Base-by-base conservation (phyloP, 805 yeast species). In the Millerozyma acaciae region DNA sequence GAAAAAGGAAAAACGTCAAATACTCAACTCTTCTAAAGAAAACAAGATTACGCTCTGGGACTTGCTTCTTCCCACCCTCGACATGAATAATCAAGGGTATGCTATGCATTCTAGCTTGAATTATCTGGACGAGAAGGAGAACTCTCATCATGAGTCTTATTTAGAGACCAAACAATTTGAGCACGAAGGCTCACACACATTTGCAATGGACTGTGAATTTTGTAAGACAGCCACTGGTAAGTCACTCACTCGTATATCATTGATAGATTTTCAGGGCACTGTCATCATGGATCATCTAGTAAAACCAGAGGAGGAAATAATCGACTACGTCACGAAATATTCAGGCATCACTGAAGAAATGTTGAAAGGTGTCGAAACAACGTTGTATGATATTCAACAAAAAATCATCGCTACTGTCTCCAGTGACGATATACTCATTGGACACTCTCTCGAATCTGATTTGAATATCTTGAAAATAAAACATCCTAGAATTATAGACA, bases 151-250 rank as follows among this genome's bases (percentile, higher is more conserved):
- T 20, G 37, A 36, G 38, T 24, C 9, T 23, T 45, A 49, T 50
- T 37, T 38, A 4, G 49, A 39, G 41, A 82, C 95, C 0, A 43
- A 24, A 9, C 35, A 50, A 1, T 73, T 76, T 39, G 74, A 71
- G 1, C 80, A 76, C 40, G 78, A 67, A 7, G 80, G 79, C 0
- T 71, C 83, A 0, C 78, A 69, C 36, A 75, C 83, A 0, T 86
- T 76, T 60, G 93, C 95, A 0, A 44, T 93, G 13, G 98, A 90
- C 59, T 93, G 98, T 65, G 98, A 90, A 59, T 93, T 90, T 87
- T 87, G 96, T 53, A 60, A 70, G 37, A 59, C 89, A 0, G 73
- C 63, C 0, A 41, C 49, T 1, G 88, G 87, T 0, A 68, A 71
- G 26, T 95, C 76, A 1, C 63, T 90, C 25, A 78, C 97, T 0